A percentile compares a stretch with the other conserved stretches of the same genome.
Evolutionary conservation across 2,329 filamentous ascomycete species (phyloP).

Genomic region (Graphiopsis chlorocephala): DNA sequence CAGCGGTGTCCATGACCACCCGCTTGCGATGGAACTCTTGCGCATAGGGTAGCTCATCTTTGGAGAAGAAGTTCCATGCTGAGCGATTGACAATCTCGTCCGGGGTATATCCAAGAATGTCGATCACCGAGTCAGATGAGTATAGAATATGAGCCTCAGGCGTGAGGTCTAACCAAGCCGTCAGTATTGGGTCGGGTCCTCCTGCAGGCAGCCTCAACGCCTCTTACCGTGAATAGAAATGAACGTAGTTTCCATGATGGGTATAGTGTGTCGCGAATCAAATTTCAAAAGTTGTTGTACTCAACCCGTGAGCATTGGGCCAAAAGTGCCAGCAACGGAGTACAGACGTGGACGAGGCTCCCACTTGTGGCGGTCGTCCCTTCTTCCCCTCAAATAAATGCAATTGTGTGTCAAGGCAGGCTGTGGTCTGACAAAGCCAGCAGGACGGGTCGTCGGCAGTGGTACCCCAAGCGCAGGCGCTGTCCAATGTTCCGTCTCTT

Average conservation of each 20-base stretch:
- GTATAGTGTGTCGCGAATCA: neutral
- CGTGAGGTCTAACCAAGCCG: slow-evolving; percentile 58
- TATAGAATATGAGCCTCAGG: slow-evolving; percentile 77
- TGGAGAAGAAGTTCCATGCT: slow-evolving; percentile 83
- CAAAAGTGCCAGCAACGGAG: neutral
- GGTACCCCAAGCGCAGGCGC: neutral
- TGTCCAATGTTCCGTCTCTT: slow-evolving; percentile 3
- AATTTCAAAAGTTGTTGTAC: neutral
- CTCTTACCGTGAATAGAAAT: slow-evolving; percentile 81
- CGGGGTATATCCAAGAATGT: slow-evolving; percentile 77
- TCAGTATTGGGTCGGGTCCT: neutral
- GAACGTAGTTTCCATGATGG: slow-evolving; percentile 58
- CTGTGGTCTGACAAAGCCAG: neutral
- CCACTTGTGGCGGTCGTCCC: neutral
- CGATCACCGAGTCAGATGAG: slow-evolving; percentile 76
- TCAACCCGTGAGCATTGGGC: neutral
- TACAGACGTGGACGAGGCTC: neutral
- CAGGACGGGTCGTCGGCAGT: neutral
- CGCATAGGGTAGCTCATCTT: slow-evolving; percentile 74
- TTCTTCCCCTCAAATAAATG: neutral
- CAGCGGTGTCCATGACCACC: slow-evolving; percentile 76
- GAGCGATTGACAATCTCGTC: slow-evolving; percentile 73
- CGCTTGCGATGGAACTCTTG: slow-evolving; percentile 69
- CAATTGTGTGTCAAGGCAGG: neutral
- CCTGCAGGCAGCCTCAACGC: slow-evolving; percentile 20